These are phyloP conservation scores for Xylaria sp. DNA, from an alignment of 2,329 filamentous ascomycete genomes.

Conservation along the genomic window DNA sequence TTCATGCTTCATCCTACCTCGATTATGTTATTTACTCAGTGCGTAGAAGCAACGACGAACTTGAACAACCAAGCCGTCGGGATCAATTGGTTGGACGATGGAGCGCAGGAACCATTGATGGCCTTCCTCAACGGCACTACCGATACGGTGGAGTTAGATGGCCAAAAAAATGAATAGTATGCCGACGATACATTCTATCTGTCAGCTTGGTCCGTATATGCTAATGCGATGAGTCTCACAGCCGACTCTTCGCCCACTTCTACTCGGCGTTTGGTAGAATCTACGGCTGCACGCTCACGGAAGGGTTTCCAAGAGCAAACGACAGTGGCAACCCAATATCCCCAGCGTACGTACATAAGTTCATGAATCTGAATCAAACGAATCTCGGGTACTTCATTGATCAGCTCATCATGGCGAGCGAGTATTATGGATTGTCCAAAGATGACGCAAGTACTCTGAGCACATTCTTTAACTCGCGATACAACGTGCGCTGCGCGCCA, in stretches of 20 bases:
- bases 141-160: constrained; percentile 8
- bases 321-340: constrained; percentile 16
- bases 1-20: neutral
- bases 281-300: constrained; percentile 19
- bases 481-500: constrained; percentile 24
- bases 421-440: constrained; percentile 19
- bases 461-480: constrained; percentile 20
- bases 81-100: constrained; percentile 23
- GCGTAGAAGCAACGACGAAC: constrained; percentile 24
- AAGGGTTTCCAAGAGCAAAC: constrained; percentile 19
- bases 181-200: neutral
- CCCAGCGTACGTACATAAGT: constrained; percentile 26
- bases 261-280: constrained; percentile 22
- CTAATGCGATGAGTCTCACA: constrained; percentile 12
- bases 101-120: constrained; percentile 8
- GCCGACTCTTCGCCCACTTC: constrained; percentile 24
- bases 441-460: constrained; percentile 15
- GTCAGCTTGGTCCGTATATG: constrained; percentile 2
- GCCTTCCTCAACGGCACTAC: constrained; percentile 19
- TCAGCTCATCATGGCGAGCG: constrained; percentile 20
- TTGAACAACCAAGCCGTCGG: constrained; percentile 25
- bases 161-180: constrained; percentile 19
- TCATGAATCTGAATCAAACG: constrained; percentile 29
- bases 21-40: neutral
- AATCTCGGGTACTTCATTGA: constrained; percentile 22